Percentiles rank a stretch among this genome's conserved stretches.
These are phyloP conservation scores for Erigeron canadensis DNA, from an alignment of 129 eudicot genomes.

Conservation along the genomic window DNA sequence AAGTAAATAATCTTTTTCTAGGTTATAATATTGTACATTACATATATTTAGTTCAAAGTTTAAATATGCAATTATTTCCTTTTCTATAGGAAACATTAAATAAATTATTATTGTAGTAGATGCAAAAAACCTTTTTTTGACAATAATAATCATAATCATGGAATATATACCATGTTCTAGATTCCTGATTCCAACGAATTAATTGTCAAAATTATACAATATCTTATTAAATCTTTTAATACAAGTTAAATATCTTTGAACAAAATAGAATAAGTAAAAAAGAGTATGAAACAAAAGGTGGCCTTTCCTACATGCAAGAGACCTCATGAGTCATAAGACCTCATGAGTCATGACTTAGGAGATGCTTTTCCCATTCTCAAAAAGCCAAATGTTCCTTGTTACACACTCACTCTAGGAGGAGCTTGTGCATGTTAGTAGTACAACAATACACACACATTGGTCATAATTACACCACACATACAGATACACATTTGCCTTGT, in stretches of 20 bases:
- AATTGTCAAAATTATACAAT: neutral
- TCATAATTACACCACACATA: slow-evolving; percentile 1
- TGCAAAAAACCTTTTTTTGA: neutral
- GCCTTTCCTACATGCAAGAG: slow-evolving; percentile 32
- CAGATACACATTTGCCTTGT: slow-evolving; percentile 8
- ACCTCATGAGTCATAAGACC: slow-evolving; percentile 27
- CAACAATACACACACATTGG: slow-evolving; percentile 10
- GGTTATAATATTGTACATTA: no score
- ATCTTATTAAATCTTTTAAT: neutral
- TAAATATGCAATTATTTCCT: no score
- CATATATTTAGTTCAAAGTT: no score
- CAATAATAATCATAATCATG: neutral
- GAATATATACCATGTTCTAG: neutral
- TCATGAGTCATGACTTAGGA: neutral
- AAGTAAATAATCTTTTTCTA: no score
- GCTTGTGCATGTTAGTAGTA: slow-evolving; percentile 35
- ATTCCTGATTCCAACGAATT: neutral
- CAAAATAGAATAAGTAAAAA: neutral
- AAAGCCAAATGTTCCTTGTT: slow-evolving; percentile 32
- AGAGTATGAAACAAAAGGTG: slow-evolving; percentile 4
- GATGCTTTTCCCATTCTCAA: slow-evolving; percentile 28
- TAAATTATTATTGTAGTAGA: neutral
- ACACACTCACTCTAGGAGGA: slow-evolving; percentile 29
- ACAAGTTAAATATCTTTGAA: slow-evolving; percentile 17
- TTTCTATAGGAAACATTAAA: no score